These are phyloP conservation scores for Psidium friedrichsthalianum DNA, from an alignment of 345 rosid species.

Conservation along the genomic window DNA sequence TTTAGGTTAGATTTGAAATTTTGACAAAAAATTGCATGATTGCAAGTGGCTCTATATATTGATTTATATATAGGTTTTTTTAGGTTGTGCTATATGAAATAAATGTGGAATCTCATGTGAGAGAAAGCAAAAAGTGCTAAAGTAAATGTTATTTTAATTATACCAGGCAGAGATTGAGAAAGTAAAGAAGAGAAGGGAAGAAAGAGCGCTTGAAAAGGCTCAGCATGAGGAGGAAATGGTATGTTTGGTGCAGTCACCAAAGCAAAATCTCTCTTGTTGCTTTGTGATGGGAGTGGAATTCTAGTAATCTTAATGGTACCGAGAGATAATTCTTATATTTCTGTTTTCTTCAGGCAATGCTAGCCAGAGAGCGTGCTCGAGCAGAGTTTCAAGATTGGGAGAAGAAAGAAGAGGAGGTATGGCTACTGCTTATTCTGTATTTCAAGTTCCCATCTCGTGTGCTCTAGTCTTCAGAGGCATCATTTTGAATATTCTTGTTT, in stretches of 20 bases:
- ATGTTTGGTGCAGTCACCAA: not conserved
- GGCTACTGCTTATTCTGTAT: not conserved
- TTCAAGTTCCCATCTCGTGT: not conserved
- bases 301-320: not conserved
- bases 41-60: not conserved
- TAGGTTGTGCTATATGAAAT: not conserved
- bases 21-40: not conserved
- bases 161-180: slow-evolving; percentile 84
- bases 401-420: slow-evolving; percentile 95
- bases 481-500: not conserved
- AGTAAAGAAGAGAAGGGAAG: slow-evolving; percentile 95
- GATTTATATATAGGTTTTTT: not conserved
- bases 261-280: not conserved
- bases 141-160: not conserved
- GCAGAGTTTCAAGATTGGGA: slow-evolving; percentile 99
- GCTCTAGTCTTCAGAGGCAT: not conserved
- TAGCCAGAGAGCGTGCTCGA: slow-evolving; percentile 94
- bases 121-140: not conserved
- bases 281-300: not conserved
- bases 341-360: slow-evolving; percentile 44
- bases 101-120: not conserved
- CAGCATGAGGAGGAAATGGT: slow-evolving; percentile 96
- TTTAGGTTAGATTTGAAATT: not conserved
- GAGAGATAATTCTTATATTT: not conserved
- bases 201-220: slow-evolving; percentile 87